phyloP scores from a whole-genome alignment of 768 basidiomycete species.

The Russula virescens region DNA sequence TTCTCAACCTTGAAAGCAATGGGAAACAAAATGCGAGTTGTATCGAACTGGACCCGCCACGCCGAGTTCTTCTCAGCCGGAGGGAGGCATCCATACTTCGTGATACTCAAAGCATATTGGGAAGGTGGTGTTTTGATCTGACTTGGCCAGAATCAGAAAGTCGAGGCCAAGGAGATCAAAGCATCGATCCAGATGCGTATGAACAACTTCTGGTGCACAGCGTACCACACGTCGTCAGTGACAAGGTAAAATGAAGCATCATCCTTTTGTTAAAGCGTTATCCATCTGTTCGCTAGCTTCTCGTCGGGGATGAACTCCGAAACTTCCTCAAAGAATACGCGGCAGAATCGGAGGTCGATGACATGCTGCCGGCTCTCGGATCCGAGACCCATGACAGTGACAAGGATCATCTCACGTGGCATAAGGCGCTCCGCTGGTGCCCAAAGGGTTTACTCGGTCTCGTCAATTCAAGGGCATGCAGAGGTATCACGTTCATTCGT shows the following conservation, averaged over 20 bases:
- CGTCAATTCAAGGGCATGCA: slow-evolving; percentile 91
- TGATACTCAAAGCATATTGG: slow-evolving; percentile 45
- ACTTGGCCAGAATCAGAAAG: slow-evolving; percentile 29
- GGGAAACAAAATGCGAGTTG: slow-evolving; percentile 32
- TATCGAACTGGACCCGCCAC: slow-evolving; percentile 46
- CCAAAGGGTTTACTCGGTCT: slow-evolving; percentile 79
- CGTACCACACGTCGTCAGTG: slow-evolving; percentile 65
- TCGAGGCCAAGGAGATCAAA: slow-evolving; percentile 26
- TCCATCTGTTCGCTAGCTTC: slow-evolving; percentile 39
- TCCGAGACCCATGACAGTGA: neutral
- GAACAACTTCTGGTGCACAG: slow-evolving; percentile 57
- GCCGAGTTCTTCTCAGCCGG: slow-evolving; percentile 58
- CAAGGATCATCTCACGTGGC: slow-evolving; percentile 41
- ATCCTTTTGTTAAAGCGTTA: neutral
- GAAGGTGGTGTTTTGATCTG: slow-evolving; percentile 66
- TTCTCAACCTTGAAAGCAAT: slow-evolving; percentile 35
- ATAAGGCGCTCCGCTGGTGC: slow-evolving; percentile 71
- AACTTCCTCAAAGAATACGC: slow-evolving; percentile 72
- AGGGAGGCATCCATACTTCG: slow-evolving; percentile 52
- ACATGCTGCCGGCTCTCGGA: slow-evolving; percentile 24
- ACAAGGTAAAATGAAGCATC: slow-evolving; percentile 45
- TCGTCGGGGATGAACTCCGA: slow-evolving; percentile 64
- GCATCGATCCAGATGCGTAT: slow-evolving; percentile 38
- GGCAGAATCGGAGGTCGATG: slow-evolving; percentile 50
- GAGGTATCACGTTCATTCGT: slow-evolving; percentile 47